These are phyloP conservation scores for Cladosporium sp. DNA, from an alignment of 2,329 filamentous ascomycete genomes.

Conservation along the genomic window DNA sequence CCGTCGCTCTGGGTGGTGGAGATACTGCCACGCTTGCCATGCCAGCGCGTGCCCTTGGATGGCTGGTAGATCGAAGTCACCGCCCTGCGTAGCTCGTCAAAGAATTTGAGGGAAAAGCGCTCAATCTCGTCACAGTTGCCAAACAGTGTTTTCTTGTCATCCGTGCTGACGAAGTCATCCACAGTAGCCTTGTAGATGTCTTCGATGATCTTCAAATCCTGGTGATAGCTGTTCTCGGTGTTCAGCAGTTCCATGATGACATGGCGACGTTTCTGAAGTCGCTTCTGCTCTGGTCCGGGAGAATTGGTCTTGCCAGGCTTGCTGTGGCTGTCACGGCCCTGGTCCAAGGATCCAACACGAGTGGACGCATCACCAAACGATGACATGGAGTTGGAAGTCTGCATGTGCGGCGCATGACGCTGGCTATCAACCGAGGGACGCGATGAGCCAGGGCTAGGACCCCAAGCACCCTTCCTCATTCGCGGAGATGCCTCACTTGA, in stretches of 20 bases:
- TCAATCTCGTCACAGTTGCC: conserved; percentile 91
- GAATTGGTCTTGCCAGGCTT: conserved; percentile 28
- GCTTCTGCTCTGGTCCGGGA: conserved; percentile 55
- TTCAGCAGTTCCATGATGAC: conserved; percentile 90
- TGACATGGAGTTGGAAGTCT: conserved; percentile 36
- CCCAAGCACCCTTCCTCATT: conserved; percentile 29
- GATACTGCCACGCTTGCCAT: conserved; percentile 52
- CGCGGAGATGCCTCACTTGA: conserved; percentile 34
- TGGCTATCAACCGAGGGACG: conserved; percentile 37
- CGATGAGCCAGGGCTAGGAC: conserved; percentile 31
- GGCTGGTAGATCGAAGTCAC: conserved; percentile 77
- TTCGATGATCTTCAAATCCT: conserved; percentile 95
- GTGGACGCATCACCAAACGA: conserved; percentile 34
- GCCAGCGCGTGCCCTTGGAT: conserved; percentile 55
- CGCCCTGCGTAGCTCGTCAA: conserved; percentile 77
- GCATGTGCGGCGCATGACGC: conserved; percentile 26
- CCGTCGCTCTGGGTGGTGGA: conserved; percentile 45
- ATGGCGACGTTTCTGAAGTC: conserved; percentile 77
- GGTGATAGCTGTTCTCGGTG: conserved; percentile 86
- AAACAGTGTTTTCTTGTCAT: conserved; percentile 88
- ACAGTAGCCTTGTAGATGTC: conserved; percentile 93
- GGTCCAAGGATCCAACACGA: conserved; percentile 31
- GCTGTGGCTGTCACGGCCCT: conserved; percentile 25
- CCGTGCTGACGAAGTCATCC: conserved; percentile 73
- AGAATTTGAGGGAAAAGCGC: conserved; percentile 77